phyloP scores from a whole-genome alignment of 768 basidiomycete species.

The Xerocomellus dryophilus region DNA sequence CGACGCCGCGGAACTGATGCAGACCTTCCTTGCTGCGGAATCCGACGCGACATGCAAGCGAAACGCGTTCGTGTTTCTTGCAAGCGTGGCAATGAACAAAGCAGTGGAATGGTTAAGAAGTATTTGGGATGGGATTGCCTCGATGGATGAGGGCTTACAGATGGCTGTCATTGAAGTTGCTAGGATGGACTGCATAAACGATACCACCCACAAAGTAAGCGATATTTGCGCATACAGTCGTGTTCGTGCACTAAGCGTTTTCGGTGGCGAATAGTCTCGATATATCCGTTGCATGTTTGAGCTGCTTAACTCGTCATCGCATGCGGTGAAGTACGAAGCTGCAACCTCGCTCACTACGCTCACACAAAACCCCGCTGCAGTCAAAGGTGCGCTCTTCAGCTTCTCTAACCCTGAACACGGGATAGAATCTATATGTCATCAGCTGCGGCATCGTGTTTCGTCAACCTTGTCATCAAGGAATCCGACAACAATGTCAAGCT shows the following conservation, averaged over 20 bases:
- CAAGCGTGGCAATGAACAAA: constrained; percentile 79
- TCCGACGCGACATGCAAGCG: constrained; percentile 95
- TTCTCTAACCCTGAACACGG: neutral
- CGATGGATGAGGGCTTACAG: constrained; percentile 89
- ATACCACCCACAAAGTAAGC: constrained; percentile 78
- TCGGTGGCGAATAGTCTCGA: constrained; percentile 54
- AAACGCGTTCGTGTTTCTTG: constrained; percentile 95
- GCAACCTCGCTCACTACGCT: constrained; percentile 91
- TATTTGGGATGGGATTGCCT: constrained; percentile 78
- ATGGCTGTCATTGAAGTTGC: constrained; percentile 96
- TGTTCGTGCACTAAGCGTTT: constrained; percentile 3
- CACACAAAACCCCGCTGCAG: constrained; percentile 92
- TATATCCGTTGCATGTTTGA: constrained; percentile 95
- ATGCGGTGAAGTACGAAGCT: constrained; percentile 96
- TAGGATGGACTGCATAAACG: constrained; percentile 80
- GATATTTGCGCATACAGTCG: neutral
- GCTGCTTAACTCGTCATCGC: constrained; percentile 81
- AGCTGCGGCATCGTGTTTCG: constrained; percentile 89
- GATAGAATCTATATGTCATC: constrained; percentile 2
- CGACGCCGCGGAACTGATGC: constrained; percentile 92
- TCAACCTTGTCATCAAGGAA: constrained; percentile 89
- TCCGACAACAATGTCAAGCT: constrained; percentile 99
- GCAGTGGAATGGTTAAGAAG: constrained; percentile 89
- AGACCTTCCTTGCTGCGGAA: constrained; percentile 94
- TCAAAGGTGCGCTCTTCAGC: constrained; percentile 65